Conservation (phyloP, 345 rosid species). For the Firmiana major region DNA sequence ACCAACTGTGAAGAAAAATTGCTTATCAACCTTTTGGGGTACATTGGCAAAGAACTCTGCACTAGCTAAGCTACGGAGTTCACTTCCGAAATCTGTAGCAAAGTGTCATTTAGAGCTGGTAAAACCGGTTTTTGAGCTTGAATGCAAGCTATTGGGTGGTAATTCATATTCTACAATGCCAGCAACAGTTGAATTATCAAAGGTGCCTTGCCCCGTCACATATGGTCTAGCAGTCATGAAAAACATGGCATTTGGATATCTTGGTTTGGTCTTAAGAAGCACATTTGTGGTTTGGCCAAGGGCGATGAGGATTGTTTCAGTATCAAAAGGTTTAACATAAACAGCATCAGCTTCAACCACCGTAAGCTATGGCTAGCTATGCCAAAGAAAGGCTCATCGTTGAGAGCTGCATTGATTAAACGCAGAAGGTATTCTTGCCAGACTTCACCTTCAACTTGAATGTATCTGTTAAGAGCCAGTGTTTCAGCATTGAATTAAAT, state of each 20-base stretch:
- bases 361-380: slow-evolving; percentile 42
- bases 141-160: slow-evolving; percentile 20
- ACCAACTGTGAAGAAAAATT: slow-evolving; percentile 49
- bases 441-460: slow-evolving; percentile 42
- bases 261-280: slow-evolving; percentile 39
- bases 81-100: slow-evolving; percentile 38
- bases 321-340: slow-evolving; percentile 36
- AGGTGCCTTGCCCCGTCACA: slow-evolving; percentile 55
- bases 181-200: slow-evolving; percentile 41
- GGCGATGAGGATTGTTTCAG: slow-evolving; percentile 33
- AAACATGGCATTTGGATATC: slow-evolving; percentile 38
- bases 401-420: slow-evolving; percentile 48
- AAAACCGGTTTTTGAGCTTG: slow-evolving; percentile 40
- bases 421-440: slow-evolving; percentile 44
- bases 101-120: slow-evolving; percentile 52
- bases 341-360: slow-evolving; percentile 39
- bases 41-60: slow-evolving; percentile 47
- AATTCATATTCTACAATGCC: slow-evolving; percentile 32
- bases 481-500: neutral
- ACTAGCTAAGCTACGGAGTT: slow-evolving; percentile 47
- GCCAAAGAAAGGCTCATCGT: slow-evolving; percentile 51
- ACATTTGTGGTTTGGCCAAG: slow-evolving; percentile 44
- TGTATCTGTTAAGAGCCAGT: slow-evolving; percentile 17
- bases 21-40: slow-evolving; percentile 42
- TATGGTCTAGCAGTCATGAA: slow-evolving; percentile 58